Evolutionary conservation across 73 alveolate species (phyloP).

Genomic region (Paramecium tetraurelia): DNA sequence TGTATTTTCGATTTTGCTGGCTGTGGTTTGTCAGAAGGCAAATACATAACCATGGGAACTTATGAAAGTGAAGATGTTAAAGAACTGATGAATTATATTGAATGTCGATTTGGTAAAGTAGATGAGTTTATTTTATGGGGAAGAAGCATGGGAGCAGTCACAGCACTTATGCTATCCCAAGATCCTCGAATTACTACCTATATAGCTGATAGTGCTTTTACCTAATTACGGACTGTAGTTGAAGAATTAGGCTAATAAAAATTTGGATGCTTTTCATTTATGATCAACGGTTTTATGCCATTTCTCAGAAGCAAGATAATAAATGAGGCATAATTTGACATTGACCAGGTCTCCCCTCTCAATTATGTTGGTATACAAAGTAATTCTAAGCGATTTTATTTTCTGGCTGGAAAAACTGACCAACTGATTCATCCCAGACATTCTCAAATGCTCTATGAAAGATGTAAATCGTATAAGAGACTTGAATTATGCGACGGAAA

Average conservation of each 20-base stretch:
- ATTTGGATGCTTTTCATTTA: slow-evolving; percentile 71
- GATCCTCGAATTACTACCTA: slow-evolving; percentile 79
- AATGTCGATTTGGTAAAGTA: slow-evolving; percentile 73
- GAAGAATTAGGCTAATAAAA: slow-evolving; percentile 79
- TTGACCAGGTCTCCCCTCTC: slow-evolving; percentile 51
- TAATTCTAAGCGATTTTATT: not conserved
- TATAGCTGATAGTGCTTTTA: slow-evolving; percentile 90
- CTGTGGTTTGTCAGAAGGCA: slow-evolving; percentile 92
- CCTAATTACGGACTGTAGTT: slow-evolving; percentile 70
- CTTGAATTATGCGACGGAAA: not conserved
- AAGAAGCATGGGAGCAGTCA: slow-evolving; percentile 97
- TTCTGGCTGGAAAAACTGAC: not conserved
- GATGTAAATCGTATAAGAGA: not conserved
- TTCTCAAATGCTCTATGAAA: not conserved
- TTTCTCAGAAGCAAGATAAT: slow-evolving; percentile 77
- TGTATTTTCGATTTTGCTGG: slow-evolving; percentile 92
- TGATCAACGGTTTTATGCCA: slow-evolving; percentile 70
- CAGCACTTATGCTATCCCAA: slow-evolving; percentile 83
- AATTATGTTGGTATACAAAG: not conserved
- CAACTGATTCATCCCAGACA: not conserved
- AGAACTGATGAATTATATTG: slow-evolving; percentile 77
- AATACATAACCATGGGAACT: slow-evolving; percentile 86
- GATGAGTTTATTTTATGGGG: slow-evolving; percentile 92
- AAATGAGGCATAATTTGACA: slow-evolving; percentile 83
- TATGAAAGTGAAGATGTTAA: slow-evolving; percentile 87